A percentile compares a stretch with the other conserved stretches of the same genome.
These are phyloP conservation scores for Parastagonospora avenae DNA, from an alignment of 2,329 filamentous ascomycete species.

Conservation along the genomic window DNA sequence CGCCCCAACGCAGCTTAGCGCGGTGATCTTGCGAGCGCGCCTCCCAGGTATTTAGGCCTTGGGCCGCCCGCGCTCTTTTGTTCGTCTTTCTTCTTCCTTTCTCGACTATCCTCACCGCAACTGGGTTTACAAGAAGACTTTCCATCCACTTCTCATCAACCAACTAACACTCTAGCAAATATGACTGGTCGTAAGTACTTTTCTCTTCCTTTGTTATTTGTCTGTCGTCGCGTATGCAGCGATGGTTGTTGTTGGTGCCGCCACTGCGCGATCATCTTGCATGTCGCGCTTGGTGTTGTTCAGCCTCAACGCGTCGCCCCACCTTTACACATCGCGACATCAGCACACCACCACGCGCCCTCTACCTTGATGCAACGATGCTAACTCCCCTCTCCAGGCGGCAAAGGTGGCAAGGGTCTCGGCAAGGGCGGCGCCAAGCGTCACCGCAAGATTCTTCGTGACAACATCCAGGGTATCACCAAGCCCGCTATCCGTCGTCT, in stretches of 20 bases:
- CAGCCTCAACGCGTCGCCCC: conserved; percentile 21
- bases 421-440: conserved; percentile 61
- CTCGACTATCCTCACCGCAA: conserved; percentile 6
- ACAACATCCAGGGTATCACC: conserved; percentile 62
- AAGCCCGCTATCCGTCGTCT: conserved; percentile 61
- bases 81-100: conserved; percentile 21
- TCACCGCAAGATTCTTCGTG: conserved; percentile 61
- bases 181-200: conserved; percentile 54
- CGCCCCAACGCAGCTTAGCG: conserved; percentile 31
- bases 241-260: conserved; percentile 14
- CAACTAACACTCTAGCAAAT: conserved; percentile 35
- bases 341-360: too few relatives aligned
- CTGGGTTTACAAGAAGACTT: conserved; percentile 1
- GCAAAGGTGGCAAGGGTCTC: conserved; percentile 61
- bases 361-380: conserved; percentile 23
- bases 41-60: conserved; percentile 26
- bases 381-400: conserved; percentile 50
- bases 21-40: conserved; percentile 30
- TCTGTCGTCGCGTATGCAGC: conserved; percentile 7
- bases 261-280: conserved; percentile 14
- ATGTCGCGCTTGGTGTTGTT: conserved; percentile 32
- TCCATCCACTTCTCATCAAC: conserved; percentile 24
- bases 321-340: too few relatives aligned
- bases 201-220: conserved; percentile 2
- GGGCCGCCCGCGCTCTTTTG: conserved; percentile 19